These are phyloP conservation scores for Aspergillus taichungensis DNA, from an alignment of 495 filamentous ascomycete species.

Conservation along the genomic window DNA sequence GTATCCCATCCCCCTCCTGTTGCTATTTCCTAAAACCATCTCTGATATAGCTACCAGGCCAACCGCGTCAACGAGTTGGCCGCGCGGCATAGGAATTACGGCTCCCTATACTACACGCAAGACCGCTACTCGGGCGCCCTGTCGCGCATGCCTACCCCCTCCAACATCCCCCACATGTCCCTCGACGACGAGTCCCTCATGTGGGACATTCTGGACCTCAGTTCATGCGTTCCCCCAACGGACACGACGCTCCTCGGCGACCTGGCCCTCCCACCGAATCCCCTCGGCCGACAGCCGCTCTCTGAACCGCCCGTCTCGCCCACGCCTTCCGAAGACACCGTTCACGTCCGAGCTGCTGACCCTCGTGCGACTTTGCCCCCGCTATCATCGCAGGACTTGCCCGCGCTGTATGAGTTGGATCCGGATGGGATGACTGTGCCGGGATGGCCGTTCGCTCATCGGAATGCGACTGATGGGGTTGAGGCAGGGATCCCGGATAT, in stretches of 20 bases:
- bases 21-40: too few relatives aligned
- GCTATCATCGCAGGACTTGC: not conserved
- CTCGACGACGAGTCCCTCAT: slow-evolving; percentile 17
- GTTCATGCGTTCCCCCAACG: slow-evolving; percentile 5
- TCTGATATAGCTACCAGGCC: slow-evolving; percentile 7
- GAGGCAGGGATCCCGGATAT: slow-evolving; percentile 15
- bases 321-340: not conserved
- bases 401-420: not conserved
- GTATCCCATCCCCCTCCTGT: slow-evolving; percentile 4
- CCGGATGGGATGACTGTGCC: not conserved
- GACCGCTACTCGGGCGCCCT: slow-evolving; percentile 18
- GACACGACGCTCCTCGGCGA: not conserved
- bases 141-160: slow-evolving; percentile 19
- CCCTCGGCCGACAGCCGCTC: not conserved
- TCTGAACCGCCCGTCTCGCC: not conserved
- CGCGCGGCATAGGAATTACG: slow-evolving; percentile 16
- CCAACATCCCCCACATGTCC: slow-evolving; percentile 21
- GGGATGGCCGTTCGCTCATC: slow-evolving; percentile 13
- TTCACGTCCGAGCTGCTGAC: not conserved
- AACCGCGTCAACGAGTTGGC: slow-evolving; percentile 16
- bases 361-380: not conserved
- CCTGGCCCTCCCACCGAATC: not conserved
- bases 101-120: slow-evolving; percentile 23
- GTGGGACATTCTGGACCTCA: slow-evolving; percentile 24
- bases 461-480: slow-evolving; percentile 3